Base-by-base conservation (phyloP, 768 basidiomycete species). In the Boletus subcaerulescens region DNA sequence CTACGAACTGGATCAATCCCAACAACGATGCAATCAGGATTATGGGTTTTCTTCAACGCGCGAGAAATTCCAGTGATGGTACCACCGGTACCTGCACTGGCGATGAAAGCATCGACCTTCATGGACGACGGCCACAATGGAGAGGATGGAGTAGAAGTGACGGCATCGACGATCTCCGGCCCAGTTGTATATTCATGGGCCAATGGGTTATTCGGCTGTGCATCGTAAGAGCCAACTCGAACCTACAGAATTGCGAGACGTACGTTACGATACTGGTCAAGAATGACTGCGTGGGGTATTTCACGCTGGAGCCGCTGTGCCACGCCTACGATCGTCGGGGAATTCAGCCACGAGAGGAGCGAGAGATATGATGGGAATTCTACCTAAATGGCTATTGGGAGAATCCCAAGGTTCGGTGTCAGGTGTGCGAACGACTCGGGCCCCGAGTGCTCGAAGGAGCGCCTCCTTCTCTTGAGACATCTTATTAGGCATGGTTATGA, bases 381-480 rank as follows among this genome's bases (percentile, higher is more conserved):
- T 83, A 91, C 92, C 91, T 83, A 98, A 89, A 68, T 97, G 91
- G 58, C 89, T 91, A 42, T 93, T 87, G 14, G 90, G 87, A 2
- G 93, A 85, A 65, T 97, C 89, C 84, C 85, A 96, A 5, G 90
- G 82, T 1, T 90, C 93, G 51, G 88, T 88, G 12, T 85, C 93
- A 5, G 96, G 96, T 5, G 97, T 98, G 47, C 97, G 89, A 51
- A 98, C 78, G 49, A 99, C 93, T 68, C 93, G 89, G 3, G 97
- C 97, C 4, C 97, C 96, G 11, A 98, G 80, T 0, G 93, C 93
- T 39, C 91, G 86, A 29, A 99, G 78, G 22, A 91, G 81, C 1
- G 91, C 91, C 73, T 94, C 93, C 71, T 99, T 99, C 74, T 99
- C 96, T 52, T 85, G 71, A 5, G 91, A 93, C 96, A 98, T 98